Conservation (phyloP, 2,329 filamentous ascomycete species). For the Diaporthe nobilis region DNA sequence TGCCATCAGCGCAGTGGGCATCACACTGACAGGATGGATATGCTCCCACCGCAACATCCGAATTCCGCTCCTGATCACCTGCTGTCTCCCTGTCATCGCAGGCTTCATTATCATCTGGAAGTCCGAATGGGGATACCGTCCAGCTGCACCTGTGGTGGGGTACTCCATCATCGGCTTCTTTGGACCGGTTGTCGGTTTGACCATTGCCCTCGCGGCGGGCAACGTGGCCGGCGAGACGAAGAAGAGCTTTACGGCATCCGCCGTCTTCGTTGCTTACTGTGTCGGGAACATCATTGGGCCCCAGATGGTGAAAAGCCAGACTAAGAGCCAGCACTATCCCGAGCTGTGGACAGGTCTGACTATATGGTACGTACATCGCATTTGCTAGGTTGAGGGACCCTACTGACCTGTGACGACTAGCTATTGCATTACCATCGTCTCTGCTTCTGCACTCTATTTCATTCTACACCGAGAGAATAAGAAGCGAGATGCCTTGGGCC, state of each 20-base stretch:
- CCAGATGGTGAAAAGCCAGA: constrained; percentile 77
- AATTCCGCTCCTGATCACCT: constrained; percentile 74
- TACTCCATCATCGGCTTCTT: constrained; percentile 79
- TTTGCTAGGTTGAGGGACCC: constrained; percentile 48
- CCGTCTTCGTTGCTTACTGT: constrained; percentile 78
- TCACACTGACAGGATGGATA: constrained; percentile 76
- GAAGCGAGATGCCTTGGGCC: constrained; percentile 59
- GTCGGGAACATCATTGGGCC: constrained; percentile 84
- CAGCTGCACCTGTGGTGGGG: constrained; percentile 76
- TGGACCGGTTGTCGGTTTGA: constrained; percentile 70
- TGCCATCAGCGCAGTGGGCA: constrained; percentile 75
- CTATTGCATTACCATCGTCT: constrained; percentile 64
- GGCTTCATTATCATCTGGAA: constrained; percentile 84
- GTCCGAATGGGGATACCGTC: constrained; percentile 73
- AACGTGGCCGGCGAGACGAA: constrained; percentile 85
- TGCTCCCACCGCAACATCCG: constrained; percentile 74
- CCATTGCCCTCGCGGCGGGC: constrained; percentile 71
- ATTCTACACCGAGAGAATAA: constrained; percentile 73
- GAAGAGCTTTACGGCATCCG: constrained; percentile 82
- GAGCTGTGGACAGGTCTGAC: constrained; percentile 72
- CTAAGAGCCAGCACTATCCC: constrained; percentile 70
- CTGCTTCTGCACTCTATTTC: constrained; percentile 69
- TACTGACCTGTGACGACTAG: neutral
- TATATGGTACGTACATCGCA: constrained; percentile 71
- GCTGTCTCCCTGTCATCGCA: constrained; percentile 81